Evolutionary conservation across 2,329 filamentous ascomycete genomes (phyloP), one percentile per base, ranked within the genome.

Genomic region (Claviceps sp.): DNA sequence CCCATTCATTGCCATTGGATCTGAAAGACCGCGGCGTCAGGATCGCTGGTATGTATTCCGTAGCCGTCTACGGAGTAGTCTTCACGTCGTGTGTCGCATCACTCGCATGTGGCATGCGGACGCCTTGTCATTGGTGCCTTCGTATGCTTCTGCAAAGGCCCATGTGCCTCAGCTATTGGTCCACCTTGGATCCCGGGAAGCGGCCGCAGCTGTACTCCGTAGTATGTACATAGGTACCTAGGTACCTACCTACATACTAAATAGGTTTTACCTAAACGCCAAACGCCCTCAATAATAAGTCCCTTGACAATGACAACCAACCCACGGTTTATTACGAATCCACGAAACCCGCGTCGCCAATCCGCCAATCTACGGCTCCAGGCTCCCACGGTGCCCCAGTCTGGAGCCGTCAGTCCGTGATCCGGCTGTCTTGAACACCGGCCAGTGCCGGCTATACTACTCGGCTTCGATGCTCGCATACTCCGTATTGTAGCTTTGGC

Each of bases 161-260:
- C 68, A 71, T 71, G 69, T 71, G 69, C 64, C 61, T 60, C 61
- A 70, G 64, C 59, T 60, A 71, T 71, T 71, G 69, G 69, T 56
- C 64, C 60, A 64, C 60, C 58, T n/a, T 45, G 23, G 29, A 38
- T 13, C 5, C 1, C 11, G 17, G 20, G 42, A 22, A 44, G 40
- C 40, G 4, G 42, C 42, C 20, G 20, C 20, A 20, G 20, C 20
- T 2, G 20, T 20, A 20, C n/a, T n/a, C n/a, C n/a, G n/a, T n/a
- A n/a, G n/a, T n/a, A n/a, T n/a, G n/a, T n/a, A n/a, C n/a, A n/a
- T n/a, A n/a, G n/a, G n/a, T n/a, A n/a, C n/a, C n/a, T n/a, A n/a
- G n/a, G n/a, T n/a, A n/a, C n/a, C n/a, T n/a, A n/a, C n/a, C n/a
- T n/a, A n/a, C n/a, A n/a, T n/a, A n/a, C n/a, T n/a, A n/a, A n/a